Percentiles rank a stretch among this genome's conserved stretches.
These are phyloP conservation scores for Rutstroemia sp. DNA, from an alignment of 2,329 filamentous ascomycete species.

Conservation along the genomic window DNA sequence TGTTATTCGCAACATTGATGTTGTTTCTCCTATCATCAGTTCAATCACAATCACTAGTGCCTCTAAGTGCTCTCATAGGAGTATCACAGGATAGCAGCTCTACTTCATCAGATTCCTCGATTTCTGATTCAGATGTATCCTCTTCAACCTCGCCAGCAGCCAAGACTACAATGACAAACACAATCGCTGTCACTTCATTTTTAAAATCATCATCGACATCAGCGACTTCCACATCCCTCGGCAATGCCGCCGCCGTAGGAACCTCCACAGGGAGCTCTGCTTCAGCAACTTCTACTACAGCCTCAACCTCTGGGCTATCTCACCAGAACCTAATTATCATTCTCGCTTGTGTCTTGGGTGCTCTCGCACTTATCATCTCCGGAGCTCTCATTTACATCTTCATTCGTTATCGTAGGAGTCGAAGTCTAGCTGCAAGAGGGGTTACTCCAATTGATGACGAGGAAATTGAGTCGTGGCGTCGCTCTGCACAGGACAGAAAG, in stretches of 20 bases:
- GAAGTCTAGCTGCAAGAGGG: slow-evolving; percentile 42
- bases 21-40: slow-evolving; percentile 4
- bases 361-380: slow-evolving; percentile 21
- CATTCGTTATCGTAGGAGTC: slow-evolving; percentile 20
- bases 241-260: not conserved
- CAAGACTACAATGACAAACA: slow-evolving; percentile 10
- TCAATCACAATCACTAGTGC: slow-evolving; percentile 4
- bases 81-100: not conserved
- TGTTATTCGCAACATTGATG: slow-evolving; percentile 10
- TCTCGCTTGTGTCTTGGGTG: slow-evolving; percentile 23
- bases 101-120: not conserved
- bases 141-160: not conserved
- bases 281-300: slow-evolving; percentile 6
- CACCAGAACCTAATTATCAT: slow-evolving; percentile 21
- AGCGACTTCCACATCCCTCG: not conserved
- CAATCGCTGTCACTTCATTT: slow-evolving; percentile 16
- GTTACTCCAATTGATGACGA: slow-evolving; percentile 57
- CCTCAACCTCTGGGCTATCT: slow-evolving; percentile 13
- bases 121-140: not conserved
- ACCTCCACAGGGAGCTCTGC: slow-evolving; percentile 10
- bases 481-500: slow-evolving; percentile 11
- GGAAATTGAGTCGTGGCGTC: slow-evolving; percentile 55
- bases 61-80: not conserved
- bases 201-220: slow-evolving; percentile 8
- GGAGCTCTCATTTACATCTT: slow-evolving; percentile 16